Conservation (phyloP, 805 yeast species). For the Nakazawaea ernobii region DNA sequence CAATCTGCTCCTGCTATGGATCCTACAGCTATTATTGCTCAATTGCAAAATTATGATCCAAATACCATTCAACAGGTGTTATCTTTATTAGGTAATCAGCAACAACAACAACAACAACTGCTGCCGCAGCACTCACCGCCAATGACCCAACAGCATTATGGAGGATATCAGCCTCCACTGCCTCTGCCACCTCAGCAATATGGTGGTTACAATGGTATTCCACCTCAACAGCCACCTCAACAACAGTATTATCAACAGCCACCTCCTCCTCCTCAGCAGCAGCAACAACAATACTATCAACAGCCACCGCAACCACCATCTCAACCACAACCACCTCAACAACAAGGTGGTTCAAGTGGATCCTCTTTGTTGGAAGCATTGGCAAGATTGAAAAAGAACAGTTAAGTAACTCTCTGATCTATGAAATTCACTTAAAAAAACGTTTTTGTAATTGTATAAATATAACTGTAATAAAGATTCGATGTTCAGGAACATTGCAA, state of each 20-base stretch:
- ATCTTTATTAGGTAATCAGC: slow-evolving; percentile 22
- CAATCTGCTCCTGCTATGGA: slow-evolving; percentile 16
- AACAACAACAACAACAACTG: neutral
- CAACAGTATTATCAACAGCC: slow-evolving; percentile 5
- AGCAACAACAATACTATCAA: slow-evolving; percentile 11
- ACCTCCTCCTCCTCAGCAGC: slow-evolving; percentile 6
- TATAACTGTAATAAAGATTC: too few species aligned
- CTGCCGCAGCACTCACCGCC: slow-evolving; percentile 4
- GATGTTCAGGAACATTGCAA: too few species aligned
- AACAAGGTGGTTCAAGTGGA: slow-evolving; percentile 18
- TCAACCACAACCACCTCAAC: slow-evolving; percentile 10
- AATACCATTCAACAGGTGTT: slow-evolving; percentile 26
- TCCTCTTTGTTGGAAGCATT: slow-evolving; percentile 31
- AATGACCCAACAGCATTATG: slow-evolving; percentile 9
- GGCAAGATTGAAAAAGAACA: slow-evolving; percentile 31
- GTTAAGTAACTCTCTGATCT: slow-evolving; percentile 15
- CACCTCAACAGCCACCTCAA: slow-evolving; percentile 6
- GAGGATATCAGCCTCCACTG: slow-evolving; percentile 13
- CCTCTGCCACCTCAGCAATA: slow-evolving; percentile 14
- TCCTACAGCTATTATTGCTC: slow-evolving; percentile 7
- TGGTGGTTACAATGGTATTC: slow-evolving; percentile 5
- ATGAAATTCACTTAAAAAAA: too few species aligned
- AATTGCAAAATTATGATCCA: slow-evolving; percentile 24
- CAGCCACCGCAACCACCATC: slow-evolving; percentile 10
- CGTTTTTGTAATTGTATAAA: neutral